Base-by-base conservation (phyloP, 805 yeast species). In the Candida suzukii region DNA sequence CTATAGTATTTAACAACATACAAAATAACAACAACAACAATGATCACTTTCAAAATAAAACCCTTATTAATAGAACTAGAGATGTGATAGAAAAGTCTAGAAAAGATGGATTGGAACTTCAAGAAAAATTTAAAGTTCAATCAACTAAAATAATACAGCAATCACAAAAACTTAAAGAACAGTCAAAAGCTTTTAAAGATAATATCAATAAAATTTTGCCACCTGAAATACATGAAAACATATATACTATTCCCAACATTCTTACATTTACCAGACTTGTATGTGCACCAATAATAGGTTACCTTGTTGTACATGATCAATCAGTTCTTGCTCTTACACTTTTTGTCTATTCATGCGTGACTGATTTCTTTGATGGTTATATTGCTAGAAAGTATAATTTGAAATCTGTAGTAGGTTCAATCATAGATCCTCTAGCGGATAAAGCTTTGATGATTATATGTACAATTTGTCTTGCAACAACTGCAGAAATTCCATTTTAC, bases 391-490 rank as follows among this genome's bases (percentile, higher is more conserved):
- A 64, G 45, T 91, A 62, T 67, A 79, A 87, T 42, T 67, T 83
- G 72, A 74, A 78, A 52, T 80, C 96, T 1, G 81, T 85, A 1
- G 74, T 88, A 7, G 99, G 99, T 0, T 82, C 96, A 0, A 80
- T 93, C 14, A 67, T 95, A 27, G 99, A 93, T 54, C 99, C 99
- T 0, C 71, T 88, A 65, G 99, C 99, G 0, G 99, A 93, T 58
- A 93, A 93, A 58, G 68, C 84, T 14, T 68, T 93, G 37, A 88
- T 93, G 96, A 73, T 91, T 18, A 77, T 85, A 0, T 78, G 95
- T 39, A 90, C 98, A 0, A 70, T 80, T 0, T 78, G 95, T 40
- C 63, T 93, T 43, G 79, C 91, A 0, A 73, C 80, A 49, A 66
- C 80, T 12, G 71, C 79, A 38, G 68, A 74, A 17, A 82, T 93